Evolutionary conservation across 2,329 filamentous ascomycete genomes (phyloP), one percentile per base, ranked within the genome.

Genomic region (Neopestalotiopsis sp.): DNA sequence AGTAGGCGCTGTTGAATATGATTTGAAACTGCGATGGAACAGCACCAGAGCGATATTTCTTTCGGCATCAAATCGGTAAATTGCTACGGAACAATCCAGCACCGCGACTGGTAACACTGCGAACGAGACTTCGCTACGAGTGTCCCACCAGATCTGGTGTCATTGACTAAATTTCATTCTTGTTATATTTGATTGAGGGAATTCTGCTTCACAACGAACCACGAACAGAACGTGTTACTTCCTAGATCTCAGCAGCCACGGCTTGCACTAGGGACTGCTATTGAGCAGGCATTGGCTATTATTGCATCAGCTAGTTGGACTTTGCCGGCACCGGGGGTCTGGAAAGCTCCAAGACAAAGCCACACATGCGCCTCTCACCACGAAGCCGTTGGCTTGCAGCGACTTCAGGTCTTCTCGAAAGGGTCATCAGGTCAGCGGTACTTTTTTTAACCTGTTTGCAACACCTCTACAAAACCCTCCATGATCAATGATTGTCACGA

Each of bases 281-380:
- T 53, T 53, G 17, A n/a, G 45, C 45, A 53, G 45, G 45, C 45
- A 53, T 53, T 53, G 9, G 24, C 9, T 53, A 9, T 53, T 53
- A 53, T 53, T 53, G 45, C 45, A 53, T 53, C 45, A 20, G n/a
- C 45, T 53, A 53, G 45, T n/a, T 53, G 17, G 45, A 53, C n/a
- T 53, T 20, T 53, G 45, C 45, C 45, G 45, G 20, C 45, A 20
- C 45, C 17, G 45, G 45, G 45, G 45, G 45, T 20, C 45, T 53
- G 45, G 45, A 10, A 53, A 53, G 45, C 45, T 24, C 45, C 45
- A 53, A n/a, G 45, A 20, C 20, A 17, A 53, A 53, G 45, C 45
- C 45, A 20, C 9, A 53, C 7, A n/a, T 53, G 45, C 45, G 45
- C 45, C 45, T 53, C 45, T 20, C 45, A 53, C 45, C 45, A 49